Evolutionary conservation across 257 asterid species (phyloP), one percentile per base, ranked within the genome.

Genomic region (Salvia miltiorrhiza): DNA sequence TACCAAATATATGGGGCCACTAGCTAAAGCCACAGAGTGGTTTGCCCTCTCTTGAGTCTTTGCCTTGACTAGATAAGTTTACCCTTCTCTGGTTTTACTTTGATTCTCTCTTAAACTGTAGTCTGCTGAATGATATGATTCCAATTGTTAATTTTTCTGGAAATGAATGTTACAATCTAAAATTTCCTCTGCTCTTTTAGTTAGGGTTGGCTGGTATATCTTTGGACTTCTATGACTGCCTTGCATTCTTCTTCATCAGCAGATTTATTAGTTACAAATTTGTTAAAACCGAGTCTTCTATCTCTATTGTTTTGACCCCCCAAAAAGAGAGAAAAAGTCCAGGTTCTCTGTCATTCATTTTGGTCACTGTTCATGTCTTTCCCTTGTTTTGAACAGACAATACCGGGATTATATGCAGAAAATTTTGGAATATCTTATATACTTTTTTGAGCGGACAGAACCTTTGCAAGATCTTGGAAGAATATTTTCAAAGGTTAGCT

Each of bases 401-500:
- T 93, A 87, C 78, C 75, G 64, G 67, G 97, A 88, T 53, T 90
- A 93, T 84, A 26, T 85, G 78, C 91, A 83, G 82, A 93, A 84
- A 69, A 89, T 93, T 63, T 73, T 86, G 83, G 97, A 86, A 45
- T 90, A 90, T 84, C 91, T 93, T 68, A 59, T 84, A 44, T 80
- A 87, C 75, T 90, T 86, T 73, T 85, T 86, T 72, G 90, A 86
- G 83, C 85, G 97, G 50, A 87, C 95, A 32, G 95, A 87, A 61
- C 97, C 99, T 56, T 72, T 93, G 82, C 92, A 88, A 80, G 97
- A 93, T 80, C 95, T 90, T 63, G 92, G 80, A 54, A 86, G 97
- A 79, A 88, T 93, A 73, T 87, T 89, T 73, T 84, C 89, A 13
- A 91, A 94, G 93, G 95, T 87, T 65, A 26, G 73, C 65, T 65